Base-by-base conservation (phyloP, 495 filamentous ascomycete species). In the Mytilinidion resinicola region DNA sequence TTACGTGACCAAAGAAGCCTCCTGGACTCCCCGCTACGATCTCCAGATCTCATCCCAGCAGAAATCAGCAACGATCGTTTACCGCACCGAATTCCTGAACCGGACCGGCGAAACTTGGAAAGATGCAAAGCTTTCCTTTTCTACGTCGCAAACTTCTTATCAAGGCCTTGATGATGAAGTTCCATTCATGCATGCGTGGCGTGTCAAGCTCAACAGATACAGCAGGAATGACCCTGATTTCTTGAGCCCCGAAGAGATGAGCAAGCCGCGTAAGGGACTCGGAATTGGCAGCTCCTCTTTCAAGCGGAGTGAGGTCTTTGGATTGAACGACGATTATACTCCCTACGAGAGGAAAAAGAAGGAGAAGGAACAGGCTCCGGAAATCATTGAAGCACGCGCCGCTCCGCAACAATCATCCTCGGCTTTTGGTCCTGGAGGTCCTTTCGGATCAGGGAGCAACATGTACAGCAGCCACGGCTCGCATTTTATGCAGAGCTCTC, bases 21-120 rank as follows among this genome's bases (percentile, higher is more conserved):
- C 69, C 46, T 88, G 86, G 86, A 71, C 73, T 1, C 82, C 86
- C 9, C 81, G 80, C 37, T 89, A 89, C 65, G 84, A 89, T 62
- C 65, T 89, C 39, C 73, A 70, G 15, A 75, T 89, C 41, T 80
- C 80, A 43, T 83, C 86, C 9, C 75, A 76, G 0, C 69, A 72
- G 3, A 78, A 77, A 17, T 74, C 80, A 1, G 85, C 77, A 1
- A 60, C 69, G 15, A 73, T 88, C 25, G 76, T 78, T 43, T 89
- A 88, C 63, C 78, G 81, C 44, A 85, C 86, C 2, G 80, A 82
- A 55, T 78, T 86, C 59, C 76, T 73, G 34, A 89, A 90, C 64
- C 70, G 72, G 51, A 85, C 82, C 0, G 82, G 80, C 0, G 86
- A 90, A 70, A 82, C 78, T 10, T 90, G 86, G 86, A 71, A 74